Conservation (phyloP, 2,329 filamentous ascomycete species). For the Periconia digitata region DNA sequence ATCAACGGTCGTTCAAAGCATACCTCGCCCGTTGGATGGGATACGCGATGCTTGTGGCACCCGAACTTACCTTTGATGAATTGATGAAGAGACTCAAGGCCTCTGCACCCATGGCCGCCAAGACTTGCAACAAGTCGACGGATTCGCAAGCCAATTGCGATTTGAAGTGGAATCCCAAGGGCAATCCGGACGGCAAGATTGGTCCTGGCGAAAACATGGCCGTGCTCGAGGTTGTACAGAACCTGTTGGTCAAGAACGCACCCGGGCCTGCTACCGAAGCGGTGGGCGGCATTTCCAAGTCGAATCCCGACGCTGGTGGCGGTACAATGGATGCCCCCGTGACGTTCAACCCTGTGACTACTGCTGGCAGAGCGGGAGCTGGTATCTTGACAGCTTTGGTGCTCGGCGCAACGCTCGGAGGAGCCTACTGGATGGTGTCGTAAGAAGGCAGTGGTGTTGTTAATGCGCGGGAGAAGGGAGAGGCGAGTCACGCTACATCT, state of each 20-base stretch:
- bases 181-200: constrained; percentile 49
- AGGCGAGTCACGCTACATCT: neutral
- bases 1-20: constrained; percentile 52
- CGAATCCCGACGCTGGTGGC: constrained; percentile 47
- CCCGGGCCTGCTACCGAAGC: constrained; percentile 47
- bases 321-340: constrained; percentile 32
- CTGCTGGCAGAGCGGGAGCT: constrained; percentile 68
- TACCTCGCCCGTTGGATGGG: constrained; percentile 49
- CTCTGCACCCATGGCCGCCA: constrained; percentile 59
- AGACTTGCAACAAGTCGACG: constrained; percentile 55
- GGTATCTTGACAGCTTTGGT: constrained; percentile 64
- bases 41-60: constrained; percentile 43
- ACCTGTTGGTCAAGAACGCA: constrained; percentile 41
- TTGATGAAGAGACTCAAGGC: constrained; percentile 53
- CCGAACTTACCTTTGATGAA: constrained; percentile 31
- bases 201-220: constrained; percentile 64
- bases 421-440: constrained; percentile 57
- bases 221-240: constrained; percentile 57
- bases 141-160: constrained; percentile 50
- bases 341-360: constrained; percentile 48
- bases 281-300: constrained; percentile 55
- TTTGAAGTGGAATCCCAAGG: constrained; percentile 46
- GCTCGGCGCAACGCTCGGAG: constrained; percentile 57
- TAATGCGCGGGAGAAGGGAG: neutral
- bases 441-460: constrained; percentile 21